phyloP scores from a whole-genome alignment of 257 asterid genomes.

The Capsicum rhomboideum region DNA sequence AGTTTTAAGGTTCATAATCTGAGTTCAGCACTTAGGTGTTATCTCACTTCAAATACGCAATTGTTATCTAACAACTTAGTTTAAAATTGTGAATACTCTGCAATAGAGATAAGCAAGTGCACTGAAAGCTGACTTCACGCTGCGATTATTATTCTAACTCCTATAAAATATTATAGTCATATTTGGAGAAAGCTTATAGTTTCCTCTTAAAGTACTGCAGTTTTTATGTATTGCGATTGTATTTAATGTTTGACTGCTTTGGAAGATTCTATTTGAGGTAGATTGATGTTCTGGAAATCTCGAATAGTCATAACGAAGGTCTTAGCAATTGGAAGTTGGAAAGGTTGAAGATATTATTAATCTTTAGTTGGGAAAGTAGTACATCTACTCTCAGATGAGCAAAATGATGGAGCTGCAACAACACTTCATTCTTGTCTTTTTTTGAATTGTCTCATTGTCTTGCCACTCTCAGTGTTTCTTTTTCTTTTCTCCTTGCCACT shows the following conservation, averaged over 20 bases:
- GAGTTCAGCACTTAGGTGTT: too few relatives aligned
- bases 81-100: not conserved
- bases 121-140: not conserved
- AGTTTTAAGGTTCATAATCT: too few relatives aligned
- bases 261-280: not conserved
- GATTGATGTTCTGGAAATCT: not conserved
- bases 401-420: not conserved
- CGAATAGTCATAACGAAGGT: not conserved
- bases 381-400: not conserved
- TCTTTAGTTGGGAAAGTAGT: not conserved
- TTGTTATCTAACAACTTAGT: not conserved
- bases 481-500: not conserved
- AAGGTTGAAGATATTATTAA: not conserved
- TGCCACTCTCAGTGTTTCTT: not conserved
- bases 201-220: not conserved
- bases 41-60: not conserved
- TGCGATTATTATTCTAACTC: not conserved
- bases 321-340: not conserved
- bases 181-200: not conserved
- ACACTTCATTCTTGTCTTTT: not conserved
- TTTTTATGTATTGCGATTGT: not conserved
- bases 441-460: not conserved
- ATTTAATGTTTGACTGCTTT: not conserved
- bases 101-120: not conserved
- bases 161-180: not conserved